These are phyloP conservation scores for Musa balbisiana DNA, from an alignment of 202 grass and related monocot species.

Conservation along the genomic window DNA sequence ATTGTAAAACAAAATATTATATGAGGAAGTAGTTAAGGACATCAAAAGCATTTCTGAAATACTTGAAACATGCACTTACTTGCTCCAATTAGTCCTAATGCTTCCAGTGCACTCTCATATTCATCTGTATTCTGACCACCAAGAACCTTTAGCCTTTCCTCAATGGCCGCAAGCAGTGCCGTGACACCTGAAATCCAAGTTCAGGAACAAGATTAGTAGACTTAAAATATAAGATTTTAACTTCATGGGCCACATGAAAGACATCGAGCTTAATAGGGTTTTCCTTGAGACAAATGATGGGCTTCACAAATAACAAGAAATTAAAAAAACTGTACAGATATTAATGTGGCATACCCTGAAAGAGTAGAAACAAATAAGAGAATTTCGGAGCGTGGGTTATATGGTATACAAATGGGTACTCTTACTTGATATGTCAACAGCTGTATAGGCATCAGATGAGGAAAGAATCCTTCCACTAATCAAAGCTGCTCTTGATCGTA, in stretches of 20 bases:
- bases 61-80: slow-evolving; percentile 43
- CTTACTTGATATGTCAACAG: slow-evolving; percentile 61
- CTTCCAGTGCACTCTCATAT: slow-evolving; percentile 61
- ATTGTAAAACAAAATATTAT: not conserved
- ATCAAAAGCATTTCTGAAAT: not conserved
- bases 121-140: slow-evolving; percentile 59
- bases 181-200: slow-evolving; percentile 43
- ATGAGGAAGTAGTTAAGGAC: not conserved
- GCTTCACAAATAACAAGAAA: not conserved
- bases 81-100: slow-evolving; percentile 73
- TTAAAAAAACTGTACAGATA: not conserved
- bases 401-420: not conserved
- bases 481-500: slow-evolving; percentile 72
- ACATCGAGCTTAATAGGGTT: too few species aligned
- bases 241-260: slow-evolving; percentile 5
- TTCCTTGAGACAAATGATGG: not conserved
- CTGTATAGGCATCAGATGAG: slow-evolving; percentile 49
- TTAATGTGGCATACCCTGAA: not conserved
- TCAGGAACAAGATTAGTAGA: slow-evolving; percentile 24
- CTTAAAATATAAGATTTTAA: not conserved
- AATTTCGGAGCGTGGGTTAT: not conserved
- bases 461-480: slow-evolving; percentile 84
- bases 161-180: slow-evolving; percentile 49
- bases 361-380: not conserved
- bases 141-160: slow-evolving; percentile 48